Evolutionary conservation across 805 yeast species (phyloP).

Genomic region (Candida stauntonica): DNA sequence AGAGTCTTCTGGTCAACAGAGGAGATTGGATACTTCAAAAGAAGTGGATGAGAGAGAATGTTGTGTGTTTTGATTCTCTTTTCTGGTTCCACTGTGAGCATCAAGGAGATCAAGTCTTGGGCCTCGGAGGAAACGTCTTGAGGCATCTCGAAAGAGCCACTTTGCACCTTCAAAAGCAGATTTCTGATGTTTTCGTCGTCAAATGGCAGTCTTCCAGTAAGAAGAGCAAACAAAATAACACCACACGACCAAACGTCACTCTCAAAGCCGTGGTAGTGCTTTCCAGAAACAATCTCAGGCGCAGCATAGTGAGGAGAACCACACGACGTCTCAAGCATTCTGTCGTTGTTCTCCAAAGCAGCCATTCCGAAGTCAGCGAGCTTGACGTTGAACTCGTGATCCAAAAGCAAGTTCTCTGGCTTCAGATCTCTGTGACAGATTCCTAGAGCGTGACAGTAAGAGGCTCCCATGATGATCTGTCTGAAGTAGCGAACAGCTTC

Average conservation of each 20-base stretch:
- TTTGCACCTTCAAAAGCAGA: constrained; percentile 67
- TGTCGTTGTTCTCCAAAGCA: constrained; percentile 69
- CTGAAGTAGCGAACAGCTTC: constrained; percentile 74
- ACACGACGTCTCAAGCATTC: constrained; percentile 72
- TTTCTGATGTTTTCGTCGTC: constrained; percentile 78
- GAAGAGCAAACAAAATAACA: constrained; percentile 69
- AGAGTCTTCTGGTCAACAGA: constrained; percentile 22
- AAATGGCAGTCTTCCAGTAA: constrained; percentile 79
- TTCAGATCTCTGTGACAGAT: constrained; percentile 80
- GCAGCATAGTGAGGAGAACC: constrained; percentile 90
- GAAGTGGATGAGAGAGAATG: constrained; percentile 72
- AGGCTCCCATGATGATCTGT: constrained; percentile 74
- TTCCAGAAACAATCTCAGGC: constrained; percentile 79
- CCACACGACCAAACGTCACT: constrained; percentile 91
- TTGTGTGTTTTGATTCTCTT: constrained; percentile 65
- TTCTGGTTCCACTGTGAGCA: constrained; percentile 68
- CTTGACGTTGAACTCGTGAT: constrained; percentile 61
- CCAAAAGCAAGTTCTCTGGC: constrained; percentile 73
- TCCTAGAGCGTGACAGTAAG: constrained; percentile 76
- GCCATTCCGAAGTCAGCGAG: constrained; percentile 92
- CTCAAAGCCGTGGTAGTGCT: constrained; percentile 76
- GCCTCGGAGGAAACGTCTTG: constrained; percentile 58
- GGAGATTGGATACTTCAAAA: constrained; percentile 53
- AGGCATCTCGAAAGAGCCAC: constrained; percentile 74
- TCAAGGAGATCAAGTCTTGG: constrained; percentile 55